A percentile compares a stretch with the other conserved stretches of the same genome.
These are phyloP conservation scores for Samsoniella hepiali DNA, from an alignment of 2,329 filamentous ascomycete genomes.

Conservation along the genomic window DNA sequence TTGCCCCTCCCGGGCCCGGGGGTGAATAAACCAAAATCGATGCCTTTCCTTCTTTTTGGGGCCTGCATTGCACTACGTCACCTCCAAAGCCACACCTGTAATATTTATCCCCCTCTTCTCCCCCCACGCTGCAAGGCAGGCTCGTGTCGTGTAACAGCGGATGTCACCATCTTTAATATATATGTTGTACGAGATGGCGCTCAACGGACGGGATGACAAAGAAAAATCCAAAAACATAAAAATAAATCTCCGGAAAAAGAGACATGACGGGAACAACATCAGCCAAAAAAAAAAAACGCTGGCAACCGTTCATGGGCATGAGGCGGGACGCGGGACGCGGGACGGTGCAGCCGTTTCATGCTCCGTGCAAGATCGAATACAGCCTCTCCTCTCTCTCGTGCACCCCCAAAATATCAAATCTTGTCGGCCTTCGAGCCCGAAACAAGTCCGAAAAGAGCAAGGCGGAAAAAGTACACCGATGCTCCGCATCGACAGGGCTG, in stretches of 20 bases:
- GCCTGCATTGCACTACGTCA: neutral
- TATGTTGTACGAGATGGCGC: neutral
- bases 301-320: neutral
- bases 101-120: neutral
- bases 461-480: neutral
- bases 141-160: neutral
- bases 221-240: neutral
- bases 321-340: neutral
- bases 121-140: neutral
- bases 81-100: neutral
- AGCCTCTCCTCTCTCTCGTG: neutral
- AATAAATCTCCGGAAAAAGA: neutral
- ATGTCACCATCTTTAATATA: neutral
- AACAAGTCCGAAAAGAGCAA: neutral
- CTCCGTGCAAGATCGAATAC: neutral
- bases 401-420: no score
- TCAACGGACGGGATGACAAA: neutral
- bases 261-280: neutral
- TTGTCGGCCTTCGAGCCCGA: neutral
- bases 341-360: neutral
- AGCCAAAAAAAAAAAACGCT: neutral
- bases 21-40: no score
- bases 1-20: neutral
- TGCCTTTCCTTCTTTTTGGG: neutral
- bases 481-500: constrained; percentile 1